Conservation (phyloP, 805 yeast species). For the Wickerhamomyces xylosicus region DNA sequence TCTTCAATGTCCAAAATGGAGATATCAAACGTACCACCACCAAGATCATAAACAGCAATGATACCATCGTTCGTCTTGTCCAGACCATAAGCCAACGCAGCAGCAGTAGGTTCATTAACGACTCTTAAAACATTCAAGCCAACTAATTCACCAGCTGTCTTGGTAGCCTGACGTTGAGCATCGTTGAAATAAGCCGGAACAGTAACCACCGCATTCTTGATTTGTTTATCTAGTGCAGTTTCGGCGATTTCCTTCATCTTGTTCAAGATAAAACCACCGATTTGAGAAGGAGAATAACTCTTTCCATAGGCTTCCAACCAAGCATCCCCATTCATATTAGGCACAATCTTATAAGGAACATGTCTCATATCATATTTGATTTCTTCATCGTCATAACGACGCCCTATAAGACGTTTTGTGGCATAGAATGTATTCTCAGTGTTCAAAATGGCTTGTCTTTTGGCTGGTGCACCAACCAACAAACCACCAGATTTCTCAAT, state of each 20-base stretch:
- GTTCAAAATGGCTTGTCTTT: constrained; percentile 67
- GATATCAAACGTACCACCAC: constrained; percentile 79
- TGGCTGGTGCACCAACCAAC: constrained; percentile 62
- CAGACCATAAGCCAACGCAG: constrained; percentile 73
- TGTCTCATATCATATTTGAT: constrained; percentile 56
- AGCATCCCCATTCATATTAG: constrained; percentile 56
- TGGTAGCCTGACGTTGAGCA: constrained; percentile 73
- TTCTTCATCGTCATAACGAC: constrained; percentile 57
- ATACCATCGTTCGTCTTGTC: constrained; percentile 36
- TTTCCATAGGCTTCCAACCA: constrained; percentile 38
- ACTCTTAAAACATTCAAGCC: constrained; percentile 68
- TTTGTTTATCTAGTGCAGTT: constrained; percentile 31
- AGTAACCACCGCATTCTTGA: constrained; percentile 66
- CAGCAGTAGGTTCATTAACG: constrained; percentile 78
- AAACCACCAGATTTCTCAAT: constrained; percentile 35
- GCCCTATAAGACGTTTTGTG: constrained; percentile 72
- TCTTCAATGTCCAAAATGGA: constrained; percentile 68
- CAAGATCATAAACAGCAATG: constrained; percentile 52
- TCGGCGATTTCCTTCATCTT: constrained; percentile 58
- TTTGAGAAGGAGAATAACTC: constrained; percentile 57
- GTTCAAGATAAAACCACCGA: constrained; percentile 53
- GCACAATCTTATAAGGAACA: constrained; percentile 54
- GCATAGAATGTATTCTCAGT: constrained; percentile 75
- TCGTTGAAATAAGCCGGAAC: constrained; percentile 82
- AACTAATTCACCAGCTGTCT: constrained; percentile 61